Evolutionary conservation across 2,329 filamentous ascomycete species (phyloP).

Genomic region (Polychaeton citri): DNA sequence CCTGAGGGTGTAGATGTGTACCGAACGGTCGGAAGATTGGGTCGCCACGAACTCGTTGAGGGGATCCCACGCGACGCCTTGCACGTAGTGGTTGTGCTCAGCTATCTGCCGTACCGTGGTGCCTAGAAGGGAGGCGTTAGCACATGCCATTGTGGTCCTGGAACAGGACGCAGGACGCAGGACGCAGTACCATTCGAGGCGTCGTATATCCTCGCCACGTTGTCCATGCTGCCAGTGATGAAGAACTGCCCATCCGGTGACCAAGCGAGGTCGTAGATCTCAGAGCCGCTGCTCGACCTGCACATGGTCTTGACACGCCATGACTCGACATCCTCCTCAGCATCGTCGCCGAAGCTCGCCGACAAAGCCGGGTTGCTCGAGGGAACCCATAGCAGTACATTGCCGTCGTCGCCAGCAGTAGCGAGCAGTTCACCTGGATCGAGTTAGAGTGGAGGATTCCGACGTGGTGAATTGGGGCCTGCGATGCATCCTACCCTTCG

Average conservation of each 20-base stretch:
- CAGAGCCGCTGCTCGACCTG: constrained; percentile 69
- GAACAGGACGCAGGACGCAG: too few relatives aligned
- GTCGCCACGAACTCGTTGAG: constrained; percentile 96
- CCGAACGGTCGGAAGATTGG: constrained; percentile 92
- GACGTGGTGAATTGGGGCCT: constrained; percentile 1
- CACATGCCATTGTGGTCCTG: too few relatives aligned
- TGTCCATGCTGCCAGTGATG: constrained; percentile 99
- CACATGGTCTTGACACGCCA: constrained; percentile 99
- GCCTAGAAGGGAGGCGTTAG: constrained; percentile 26
- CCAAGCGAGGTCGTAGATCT: constrained; percentile 98
- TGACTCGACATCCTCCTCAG: constrained; percentile 83
- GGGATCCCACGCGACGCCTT: constrained; percentile 96
- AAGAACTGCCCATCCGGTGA: constrained; percentile 94
- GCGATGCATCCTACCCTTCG: constrained; percentile 55
- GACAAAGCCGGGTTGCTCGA: constrained; percentile 57
- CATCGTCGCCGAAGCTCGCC: constrained; percentile 56
- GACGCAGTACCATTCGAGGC: constrained; percentile 60
- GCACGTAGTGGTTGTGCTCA: constrained; percentile 95
- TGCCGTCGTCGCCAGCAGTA: constrained; percentile 92
- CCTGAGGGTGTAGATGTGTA: constrained; percentile 92
- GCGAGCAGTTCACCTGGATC: constrained; percentile 72
- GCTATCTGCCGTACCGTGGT: constrained; percentile 80
- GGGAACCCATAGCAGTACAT: constrained; percentile 91
- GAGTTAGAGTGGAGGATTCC: not conserved
- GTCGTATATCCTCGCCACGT: constrained; percentile 93